Base-by-base conservation (phyloP, 2,329 filamentous ascomycete genomes). In the Emergomyces africanus region DNA sequence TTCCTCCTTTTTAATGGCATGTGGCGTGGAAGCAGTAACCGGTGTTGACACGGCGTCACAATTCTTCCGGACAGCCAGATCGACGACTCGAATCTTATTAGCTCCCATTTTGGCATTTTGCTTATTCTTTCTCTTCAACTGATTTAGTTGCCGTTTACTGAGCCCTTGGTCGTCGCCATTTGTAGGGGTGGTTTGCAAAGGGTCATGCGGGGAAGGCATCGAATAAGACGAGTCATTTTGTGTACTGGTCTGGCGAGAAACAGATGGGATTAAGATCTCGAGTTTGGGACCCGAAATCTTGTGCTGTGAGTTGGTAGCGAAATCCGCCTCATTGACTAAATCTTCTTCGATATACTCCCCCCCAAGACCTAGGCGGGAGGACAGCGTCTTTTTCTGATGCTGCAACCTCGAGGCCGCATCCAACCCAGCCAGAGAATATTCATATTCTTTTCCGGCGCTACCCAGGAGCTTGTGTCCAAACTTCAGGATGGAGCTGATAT, bases 101-200 rank as follows among this genome's bases (percentile, higher is more conserved):
- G 91, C 89, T 57, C 92, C 89, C 67, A 90, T 87, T 71, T 94
- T 90, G 3, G 90, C 86, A 66, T 95, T 89, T 66, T 87, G 84
- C 74, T 97, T 99, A 49, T 90, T 85, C 71, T 97, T 96, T 49
- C 94, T 84, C 73, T 97, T 97, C 10, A 99, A 77, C 57, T 94
- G 89, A 68, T 99, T 99, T 23, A 96, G 82, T 68, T 99, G 94
- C 48, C 94, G 84, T 61, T 94, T 92, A 75, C 94, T 97, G 57
- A 99, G 79, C 2, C 85, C 85, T 3, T 81, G 74, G 67, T 90
- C 88, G 63, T 89, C 88, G 2, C 78, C 71, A 55, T 78, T 78
- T 15, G 77, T 72, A 56, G 74, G 70, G 5, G 53, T 44, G 42
- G 69, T 61, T 41, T 57, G 42, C 23, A 69, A 66, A 25, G 70